A percentile compares a stretch with the other conserved stretches of the same genome.
phyloP scores from a whole-genome alignment of 202 grass and related monocot genomes.

The Zoysia matrella region DNA sequence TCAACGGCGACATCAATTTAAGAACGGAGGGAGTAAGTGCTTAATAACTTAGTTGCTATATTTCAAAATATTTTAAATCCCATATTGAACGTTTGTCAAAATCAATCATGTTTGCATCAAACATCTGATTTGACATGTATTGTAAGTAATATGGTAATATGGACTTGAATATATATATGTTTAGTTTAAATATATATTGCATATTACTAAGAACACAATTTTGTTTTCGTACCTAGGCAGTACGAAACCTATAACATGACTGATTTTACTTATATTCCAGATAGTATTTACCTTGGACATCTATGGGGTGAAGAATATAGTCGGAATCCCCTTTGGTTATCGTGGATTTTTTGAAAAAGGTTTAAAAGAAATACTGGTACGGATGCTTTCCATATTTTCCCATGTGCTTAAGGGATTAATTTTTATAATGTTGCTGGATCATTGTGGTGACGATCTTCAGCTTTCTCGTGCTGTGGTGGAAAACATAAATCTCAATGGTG shows the following conservation, averaged over 20 bases:
- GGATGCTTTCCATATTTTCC: slow-evolving; percentile 26
- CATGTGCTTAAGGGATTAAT: background rate
- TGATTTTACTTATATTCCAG: slow-evolving; percentile 54
- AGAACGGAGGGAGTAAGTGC: background rate
- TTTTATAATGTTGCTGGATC: background rate
- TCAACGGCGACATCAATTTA: too few relatives aligned
- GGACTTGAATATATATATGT: background rate
- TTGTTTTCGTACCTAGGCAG: background rate
- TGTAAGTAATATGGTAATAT: background rate
- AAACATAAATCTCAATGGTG: slow-evolving; percentile 95
- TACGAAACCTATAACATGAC: background rate
- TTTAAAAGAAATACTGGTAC: slow-evolving; percentile 81
- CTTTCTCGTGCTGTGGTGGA: slow-evolving; percentile 86
- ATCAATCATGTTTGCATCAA: background rate
- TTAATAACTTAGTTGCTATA: background rate
- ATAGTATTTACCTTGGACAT: slow-evolving; percentile 95
- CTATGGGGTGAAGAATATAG: slow-evolving; percentile 94
- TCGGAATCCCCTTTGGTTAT: slow-evolving; percentile 90
- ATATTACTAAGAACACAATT: background rate
- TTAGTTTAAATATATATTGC: slow-evolving; percentile 4
- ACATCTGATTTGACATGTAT: background rate
- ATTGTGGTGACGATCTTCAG: slow-evolving; percentile 50
- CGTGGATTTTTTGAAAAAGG: slow-evolving; percentile 37
- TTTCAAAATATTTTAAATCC: background rate
- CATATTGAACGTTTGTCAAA: slow-evolving; percentile 6